A percentile compares a stretch with the other conserved stretches of the same genome.
Conservation (phyloP, 805 yeast genomes). For the Pichia thaimueangensis region DNA sequence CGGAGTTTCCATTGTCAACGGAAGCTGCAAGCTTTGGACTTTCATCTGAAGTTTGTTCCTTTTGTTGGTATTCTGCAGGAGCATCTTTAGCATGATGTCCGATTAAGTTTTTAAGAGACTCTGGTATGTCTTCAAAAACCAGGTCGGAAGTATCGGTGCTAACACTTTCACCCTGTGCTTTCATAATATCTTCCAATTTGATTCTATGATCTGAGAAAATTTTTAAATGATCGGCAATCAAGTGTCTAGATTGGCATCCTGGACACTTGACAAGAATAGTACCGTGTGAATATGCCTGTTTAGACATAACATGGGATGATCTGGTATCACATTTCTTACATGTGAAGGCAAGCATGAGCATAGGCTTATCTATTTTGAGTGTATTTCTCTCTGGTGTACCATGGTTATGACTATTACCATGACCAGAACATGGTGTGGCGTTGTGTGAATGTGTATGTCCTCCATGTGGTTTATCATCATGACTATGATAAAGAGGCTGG, state of each 20-base stretch:
- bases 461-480: not conserved
- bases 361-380: slow-evolving; percentile 64
- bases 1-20: not conserved
- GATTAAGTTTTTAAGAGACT: slow-evolving; percentile 39
- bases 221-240: slow-evolving; percentile 83
- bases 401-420: slow-evolving; percentile 8
- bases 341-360: slow-evolving; percentile 83
- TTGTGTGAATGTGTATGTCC: slow-evolving; percentile 11
- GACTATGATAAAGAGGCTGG: not conserved
- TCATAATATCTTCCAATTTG: slow-evolving; percentile 73
- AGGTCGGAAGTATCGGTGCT: slow-evolving; percentile 60
- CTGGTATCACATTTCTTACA: slow-evolving; percentile 82
- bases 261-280: slow-evolving; percentile 90
- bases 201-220: slow-evolving; percentile 74
- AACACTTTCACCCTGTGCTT: slow-evolving; percentile 69
- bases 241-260: slow-evolving; percentile 78
- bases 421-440: slow-evolving; percentile 13
- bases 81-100: slow-evolving; percentile 69
- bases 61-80: slow-evolving; percentile 36
- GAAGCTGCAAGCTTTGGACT: slow-evolving; percentile 13
- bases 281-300: slow-evolving; percentile 84
- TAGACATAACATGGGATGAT: slow-evolving; percentile 84
- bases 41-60: slow-evolving; percentile 5
- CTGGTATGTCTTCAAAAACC: slow-evolving; percentile 64
- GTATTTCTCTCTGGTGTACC: slow-evolving; percentile 3